phyloP scores from a whole-genome alignment of 768 basidiomycete genomes.

The Gymnopilus junonius region DNA sequence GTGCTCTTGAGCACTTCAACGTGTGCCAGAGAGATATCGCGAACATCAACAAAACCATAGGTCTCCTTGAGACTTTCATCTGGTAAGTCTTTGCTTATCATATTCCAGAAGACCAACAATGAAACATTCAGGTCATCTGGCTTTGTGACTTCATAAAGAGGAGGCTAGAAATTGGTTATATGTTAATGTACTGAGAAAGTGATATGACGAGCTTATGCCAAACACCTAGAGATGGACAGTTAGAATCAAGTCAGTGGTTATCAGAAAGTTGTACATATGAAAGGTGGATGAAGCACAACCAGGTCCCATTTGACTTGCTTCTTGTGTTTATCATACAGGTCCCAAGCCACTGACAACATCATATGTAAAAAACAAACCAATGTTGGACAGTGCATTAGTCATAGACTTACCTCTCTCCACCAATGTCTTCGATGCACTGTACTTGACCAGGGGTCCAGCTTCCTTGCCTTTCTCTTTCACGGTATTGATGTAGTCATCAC shows the following conservation, averaged over 20 bases:
- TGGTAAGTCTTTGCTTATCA: constrained; percentile 22
- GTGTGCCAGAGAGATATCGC: constrained; percentile 63
- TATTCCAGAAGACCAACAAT: constrained; percentile 31
- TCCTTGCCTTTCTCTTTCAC: constrained; percentile 54
- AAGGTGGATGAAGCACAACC: constrained; percentile 57
- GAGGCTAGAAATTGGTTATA: constrained; percentile 35
- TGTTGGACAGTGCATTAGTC: background rate
- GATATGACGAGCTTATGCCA: constrained; percentile 25
- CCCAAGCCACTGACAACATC: constrained; percentile 46
- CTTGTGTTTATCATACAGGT: constrained; percentile 48
- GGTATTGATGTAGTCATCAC: constrained; percentile 46
- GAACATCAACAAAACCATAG: constrained; percentile 51
- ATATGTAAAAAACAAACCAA: background rate
- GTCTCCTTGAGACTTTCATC: constrained; percentile 21
- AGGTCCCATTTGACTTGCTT: constrained; percentile 52
- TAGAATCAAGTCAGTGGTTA: background rate
- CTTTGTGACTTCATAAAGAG: constrained; percentile 43
- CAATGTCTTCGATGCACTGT: constrained; percentile 67
- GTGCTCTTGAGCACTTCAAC: constrained; percentile 52
- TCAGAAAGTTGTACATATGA: constrained; percentile 30
- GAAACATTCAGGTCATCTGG: constrained; percentile 45
- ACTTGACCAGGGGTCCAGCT: constrained; percentile 44
- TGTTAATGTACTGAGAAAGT: constrained; percentile 38
- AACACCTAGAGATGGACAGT: constrained; percentile 27
- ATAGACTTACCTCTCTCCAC: constrained; percentile 56